A percentile compares a stretch with the other conserved stretches of the same genome.
Evolutionary conservation across 129 eudicot species (phyloP).

Genomic region (Flaveria trinervia): DNA sequence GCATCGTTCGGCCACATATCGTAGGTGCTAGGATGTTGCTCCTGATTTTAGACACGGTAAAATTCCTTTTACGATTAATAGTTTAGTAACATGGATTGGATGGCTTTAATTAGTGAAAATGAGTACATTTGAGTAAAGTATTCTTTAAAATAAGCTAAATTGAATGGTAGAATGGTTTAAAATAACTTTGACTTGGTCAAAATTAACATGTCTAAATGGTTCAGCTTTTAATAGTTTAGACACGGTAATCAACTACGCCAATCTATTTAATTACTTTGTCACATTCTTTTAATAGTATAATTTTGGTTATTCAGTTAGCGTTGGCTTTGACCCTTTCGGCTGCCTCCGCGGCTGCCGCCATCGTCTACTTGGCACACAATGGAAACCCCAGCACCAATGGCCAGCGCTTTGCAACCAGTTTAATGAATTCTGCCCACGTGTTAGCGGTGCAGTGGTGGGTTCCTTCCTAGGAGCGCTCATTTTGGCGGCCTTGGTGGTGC

Average conservation of each 20-base stretch:
- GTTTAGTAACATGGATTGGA: background rate
- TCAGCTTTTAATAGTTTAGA: too few relatives aligned
- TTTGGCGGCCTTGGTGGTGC: conserved; percentile 57
- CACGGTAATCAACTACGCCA: background rate
- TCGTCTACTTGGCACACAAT: conserved; percentile 82
- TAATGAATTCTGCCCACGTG: conserved; percentile 64
- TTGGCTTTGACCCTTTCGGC: conserved; percentile 58
- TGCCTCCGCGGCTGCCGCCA: conserved; percentile 80
- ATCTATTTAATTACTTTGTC: background rate
- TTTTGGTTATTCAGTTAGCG: conserved; percentile 39
- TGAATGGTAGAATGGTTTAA: too few relatives aligned
- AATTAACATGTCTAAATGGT: background rate
- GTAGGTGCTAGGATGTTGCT: conserved; percentile 58
- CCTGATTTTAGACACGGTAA: conserved; percentile 63
- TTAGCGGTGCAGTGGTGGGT: conserved; percentile 82
- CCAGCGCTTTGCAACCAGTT: conserved; percentile 75
- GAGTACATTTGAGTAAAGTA: background rate
- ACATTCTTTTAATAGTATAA: background rate
- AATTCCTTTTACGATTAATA: background rate
- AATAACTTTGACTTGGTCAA: background rate
- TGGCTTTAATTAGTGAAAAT: background rate
- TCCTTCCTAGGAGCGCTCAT: conserved; percentile 62
- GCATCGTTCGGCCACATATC: conserved; percentile 58
- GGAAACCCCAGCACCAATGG: conserved; percentile 77
- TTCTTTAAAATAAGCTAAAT: background rate